A percentile compares a stretch with the other conserved stretches of the same genome.
These are phyloP conservation scores for Arabidopsis thaliana DNA, from an alignment of 345 rosid species.

Conservation along the genomic window TAIR10.1 NC_003074.8:6577501-6578000, in stretches of 20 bases:
- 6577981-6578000: not conserved
- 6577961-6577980: constrained; percentile 20
- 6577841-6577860: constrained; percentile 28
- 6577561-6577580: not conserved
- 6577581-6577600: constrained; percentile 13
- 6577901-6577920: constrained; percentile 50
- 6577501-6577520: not conserved
- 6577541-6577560: not conserved
- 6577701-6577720: constrained; percentile 50
- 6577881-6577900: constrained; percentile 51
- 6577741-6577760: constrained; percentile 56
- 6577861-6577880: constrained; percentile 28
- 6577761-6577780: constrained; percentile 10
- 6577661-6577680: constrained; percentile 10
- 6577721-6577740: constrained; percentile 36
- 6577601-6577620: constrained; percentile 3
- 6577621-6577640: not conserved
- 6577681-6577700: constrained; percentile 51
- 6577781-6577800: constrained; percentile 40
- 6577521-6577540: not conserved
- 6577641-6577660: constrained; percentile 7
- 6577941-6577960: not conserved
- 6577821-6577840: constrained; percentile 14
- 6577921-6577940: not conserved
- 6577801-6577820: constrained; percentile 38